Evolutionary conservation across 2,329 filamentous ascomycete genomes (phyloP), one percentile per base, ranked within the genome.

Genomic region (Ophioceras dolichostomum): DNA sequence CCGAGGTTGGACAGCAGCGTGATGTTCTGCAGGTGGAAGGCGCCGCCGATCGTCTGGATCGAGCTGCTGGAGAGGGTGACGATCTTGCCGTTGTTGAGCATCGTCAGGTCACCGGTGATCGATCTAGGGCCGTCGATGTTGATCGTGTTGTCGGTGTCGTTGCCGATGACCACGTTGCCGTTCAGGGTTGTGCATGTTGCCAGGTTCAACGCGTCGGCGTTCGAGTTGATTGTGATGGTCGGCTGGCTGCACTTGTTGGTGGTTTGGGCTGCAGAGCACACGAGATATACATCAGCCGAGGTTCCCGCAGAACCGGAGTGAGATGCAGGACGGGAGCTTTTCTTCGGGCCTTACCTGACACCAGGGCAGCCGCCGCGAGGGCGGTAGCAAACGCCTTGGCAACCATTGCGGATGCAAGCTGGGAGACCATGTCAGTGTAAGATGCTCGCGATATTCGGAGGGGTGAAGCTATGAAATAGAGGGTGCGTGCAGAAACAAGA

Each of bases 11-110:
- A 75, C 39, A 98, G 69, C 26, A 74, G 64, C 43, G 79, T 83
- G 39, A 86, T 66, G 47, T 75, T 75, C 48, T 71, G 63, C 45
- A 96, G 64, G 41, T 64, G 59, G 67, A 95, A 87, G n/a, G 57
- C 60, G 34, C 81, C 78, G 34, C 68, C 70, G 53, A 98, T 83
- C 36, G 64, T 62, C 45, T 62, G 54, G 45, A 96, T 68, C 39
- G 69, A 66, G 43, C 62, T 57, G 45, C 76, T 80, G 37, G 64
- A 60, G 43, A 95, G 59, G 39, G 65, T 68, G 51, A 73, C 74
- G 43, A 95, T 47, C 7, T 55, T 49, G 45, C 71, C 67, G 45
- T 76, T 73, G 61, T 85, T 81, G 42, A 61, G 49, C 55, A 73
- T 60, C 32, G 72, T 68, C 39, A 83, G 55, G 52, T 70, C 63